Base-by-base conservation (phyloP, 306 rosid genomes). In the Rosa chinensis region DNA sequence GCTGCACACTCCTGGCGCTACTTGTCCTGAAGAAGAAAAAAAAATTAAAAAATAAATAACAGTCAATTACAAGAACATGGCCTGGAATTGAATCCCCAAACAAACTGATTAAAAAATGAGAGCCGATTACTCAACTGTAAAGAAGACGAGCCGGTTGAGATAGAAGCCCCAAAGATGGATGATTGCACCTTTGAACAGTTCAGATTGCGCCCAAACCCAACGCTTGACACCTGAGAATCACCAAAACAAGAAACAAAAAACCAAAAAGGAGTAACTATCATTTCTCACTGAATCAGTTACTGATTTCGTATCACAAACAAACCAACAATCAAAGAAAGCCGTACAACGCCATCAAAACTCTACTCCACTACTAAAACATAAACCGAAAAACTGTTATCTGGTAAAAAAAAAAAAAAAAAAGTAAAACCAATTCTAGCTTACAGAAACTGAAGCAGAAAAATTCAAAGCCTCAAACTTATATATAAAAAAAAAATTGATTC, bases 121-220 rank as follows among this genome's bases (percentile, higher is more conserved):
- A 69, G 71, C 7, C 35, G 17, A 14, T 75, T 59, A 83, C 99
- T 87, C 89, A 91, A 91, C 97, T 80, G 95, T 81, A 89, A 76
- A 69, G 86, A 82, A 59, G 85, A 77, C 67, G 92, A 81, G n/a
- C 86, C 92, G 76, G 86, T 76, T 39, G 90, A 83, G 73, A 28
- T 28, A 62, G 92, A 85, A 61, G 87, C 64, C 66, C 97, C 97
- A 39, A 87, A 90, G 35, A 86, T 23, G 83, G 78, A 77, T 21
- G 86, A 89, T 72, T 88, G 87, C 50, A 59, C 82, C 79, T 75
- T 87, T 0, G 37, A 78, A 35, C 87, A 72, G 66, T 71, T 87
- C 81, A 84, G 78, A 80, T 73, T 86, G 81, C 86, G 75, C 74
- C 81, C 67, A 55, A 87, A 83, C 35, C 82, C 79, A 74, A 76